Evolutionary conservation across 73 alveolate genomes (phyloP).

Genomic region (Paramecium biaurelia): DNA sequence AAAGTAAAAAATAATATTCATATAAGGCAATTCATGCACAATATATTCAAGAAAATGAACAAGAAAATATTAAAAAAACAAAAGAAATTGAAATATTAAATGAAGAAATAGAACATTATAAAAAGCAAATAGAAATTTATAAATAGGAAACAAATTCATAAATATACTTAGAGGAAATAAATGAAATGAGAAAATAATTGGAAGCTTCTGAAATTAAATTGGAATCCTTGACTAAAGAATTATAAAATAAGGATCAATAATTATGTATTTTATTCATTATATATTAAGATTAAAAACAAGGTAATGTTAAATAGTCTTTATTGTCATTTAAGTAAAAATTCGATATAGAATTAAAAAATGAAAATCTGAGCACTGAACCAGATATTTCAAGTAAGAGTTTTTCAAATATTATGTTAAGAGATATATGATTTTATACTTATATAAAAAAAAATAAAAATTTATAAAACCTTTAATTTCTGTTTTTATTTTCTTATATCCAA

Average conservation of each 20-base stretch:
- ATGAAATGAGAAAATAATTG: not conserved
- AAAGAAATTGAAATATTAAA: not conserved
- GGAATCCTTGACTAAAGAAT: not conserved
- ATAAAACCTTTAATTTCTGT: no score
- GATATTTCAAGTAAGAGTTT: not conserved
- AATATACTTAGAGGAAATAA: not conserved
- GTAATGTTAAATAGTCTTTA: not conserved
- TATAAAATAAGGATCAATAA: not conserved
- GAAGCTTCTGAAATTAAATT: not conserved
- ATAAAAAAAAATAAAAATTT: not conserved
- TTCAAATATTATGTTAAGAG: not conserved
- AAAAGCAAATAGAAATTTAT: not conserved
- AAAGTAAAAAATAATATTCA: not conserved
- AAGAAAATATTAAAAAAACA: not conserved
- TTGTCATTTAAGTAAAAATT: not conserved
- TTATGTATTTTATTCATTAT: not conserved
- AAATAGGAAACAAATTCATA: not conserved
- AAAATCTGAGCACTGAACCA: not conserved
- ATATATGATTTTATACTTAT: not conserved
- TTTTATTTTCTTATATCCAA: no score
- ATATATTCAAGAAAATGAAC: not conserved
- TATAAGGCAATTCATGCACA: not conserved
- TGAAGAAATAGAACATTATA: slow-evolving; percentile 6
- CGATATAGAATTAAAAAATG: not conserved
- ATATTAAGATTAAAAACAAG: not conserved